Evolutionary conservation across 371 early-diverging fungal genomes (phyloP).

Genomic region (Syncephalastrum racemosum): DNA sequence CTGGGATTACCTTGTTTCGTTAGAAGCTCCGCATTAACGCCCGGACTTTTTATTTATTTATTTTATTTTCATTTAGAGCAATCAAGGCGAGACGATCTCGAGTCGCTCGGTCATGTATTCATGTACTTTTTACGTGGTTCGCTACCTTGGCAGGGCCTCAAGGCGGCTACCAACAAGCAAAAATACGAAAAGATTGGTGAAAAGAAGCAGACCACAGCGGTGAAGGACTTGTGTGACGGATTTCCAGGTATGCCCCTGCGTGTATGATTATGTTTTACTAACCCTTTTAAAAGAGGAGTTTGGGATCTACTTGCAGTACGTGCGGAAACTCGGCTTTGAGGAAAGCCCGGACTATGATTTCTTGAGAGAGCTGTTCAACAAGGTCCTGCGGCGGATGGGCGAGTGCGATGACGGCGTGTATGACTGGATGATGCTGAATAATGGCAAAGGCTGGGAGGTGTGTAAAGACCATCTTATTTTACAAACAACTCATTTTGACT

Average conservation of each 20-base stretch:
- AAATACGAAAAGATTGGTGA: conserved; percentile 95
- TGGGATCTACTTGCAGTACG: conserved; percentile 88
- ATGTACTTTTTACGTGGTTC: conserved; percentile 93
- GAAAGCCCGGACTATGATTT: conserved; percentile 95
- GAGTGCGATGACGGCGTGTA: conserved; percentile 86
- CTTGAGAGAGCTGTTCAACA: conserved; percentile 83
- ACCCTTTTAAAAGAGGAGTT: conserved; percentile 70
- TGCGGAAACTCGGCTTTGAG: conserved; percentile 90
- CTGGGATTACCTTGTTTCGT: not conserved
- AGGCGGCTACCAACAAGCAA: conserved; percentile 90
- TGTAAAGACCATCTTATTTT: not conserved
- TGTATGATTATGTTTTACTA: conserved; percentile 6
- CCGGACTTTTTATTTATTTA: not conserved
- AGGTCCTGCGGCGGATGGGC: conserved; percentile 68
- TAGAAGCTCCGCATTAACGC: not conserved
- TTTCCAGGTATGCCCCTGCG: conserved; percentile 58
- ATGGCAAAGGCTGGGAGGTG: conserved; percentile 68
- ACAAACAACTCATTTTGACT: not conserved
- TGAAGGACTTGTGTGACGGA: conserved; percentile 82
- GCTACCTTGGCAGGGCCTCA: conserved; percentile 96
- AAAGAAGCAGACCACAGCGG: conserved; percentile 77
- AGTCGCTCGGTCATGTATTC: conserved; percentile 93
- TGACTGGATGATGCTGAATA: conserved; percentile 88
- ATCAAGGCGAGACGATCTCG: conserved; percentile 95
- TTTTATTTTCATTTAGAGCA: conserved; percentile 60